These are phyloP conservation scores for Trichoderma asperellum DNA, from an alignment of 2,329 filamentous ascomycete genomes.

Conservation along the genomic window DNA sequence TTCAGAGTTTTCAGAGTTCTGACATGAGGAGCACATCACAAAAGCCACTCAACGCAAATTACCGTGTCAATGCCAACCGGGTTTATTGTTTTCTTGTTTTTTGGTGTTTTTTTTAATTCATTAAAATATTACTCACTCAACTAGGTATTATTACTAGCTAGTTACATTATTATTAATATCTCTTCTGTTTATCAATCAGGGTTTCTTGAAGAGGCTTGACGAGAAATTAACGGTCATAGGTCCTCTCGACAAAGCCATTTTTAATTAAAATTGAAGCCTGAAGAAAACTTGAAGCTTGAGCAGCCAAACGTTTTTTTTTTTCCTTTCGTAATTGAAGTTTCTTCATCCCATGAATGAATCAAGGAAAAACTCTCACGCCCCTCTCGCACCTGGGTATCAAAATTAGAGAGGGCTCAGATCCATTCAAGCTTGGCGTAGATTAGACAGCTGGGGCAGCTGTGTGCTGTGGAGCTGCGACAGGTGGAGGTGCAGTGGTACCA, in stretches of 20 bases:
- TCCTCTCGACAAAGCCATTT: conserved; percentile 2
- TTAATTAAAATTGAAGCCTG: background rate
- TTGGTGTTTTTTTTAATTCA: background rate
- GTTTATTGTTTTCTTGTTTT: background rate
- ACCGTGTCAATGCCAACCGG: background rate
- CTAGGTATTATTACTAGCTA: conserved; percentile 7
- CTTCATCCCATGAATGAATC: background rate
- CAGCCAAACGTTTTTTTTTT: conserved; percentile 4
- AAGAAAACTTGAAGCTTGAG: background rate
- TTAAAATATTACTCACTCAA: conserved; percentile 11
- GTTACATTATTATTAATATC: background rate
- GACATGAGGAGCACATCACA: background rate
- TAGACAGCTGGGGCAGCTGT: background rate
- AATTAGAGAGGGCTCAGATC: conserved; percentile 4
- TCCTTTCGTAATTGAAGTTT: background rate
- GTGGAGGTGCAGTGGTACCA: background rate
- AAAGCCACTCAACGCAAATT: background rate
- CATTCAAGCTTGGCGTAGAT: background rate
- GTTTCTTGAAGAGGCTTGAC: background rate
- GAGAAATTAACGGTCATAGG: conserved; percentile 7
- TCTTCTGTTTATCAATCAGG: background rate
- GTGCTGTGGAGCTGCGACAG: background rate
- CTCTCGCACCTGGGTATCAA: conserved; percentile 23
- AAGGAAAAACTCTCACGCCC: conserved; percentile 1
- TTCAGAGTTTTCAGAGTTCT: conserved; percentile 5